Conservation (phyloP, 495 filamentous ascomycete species). For the Hypoxylon fragiforme region DNA sequence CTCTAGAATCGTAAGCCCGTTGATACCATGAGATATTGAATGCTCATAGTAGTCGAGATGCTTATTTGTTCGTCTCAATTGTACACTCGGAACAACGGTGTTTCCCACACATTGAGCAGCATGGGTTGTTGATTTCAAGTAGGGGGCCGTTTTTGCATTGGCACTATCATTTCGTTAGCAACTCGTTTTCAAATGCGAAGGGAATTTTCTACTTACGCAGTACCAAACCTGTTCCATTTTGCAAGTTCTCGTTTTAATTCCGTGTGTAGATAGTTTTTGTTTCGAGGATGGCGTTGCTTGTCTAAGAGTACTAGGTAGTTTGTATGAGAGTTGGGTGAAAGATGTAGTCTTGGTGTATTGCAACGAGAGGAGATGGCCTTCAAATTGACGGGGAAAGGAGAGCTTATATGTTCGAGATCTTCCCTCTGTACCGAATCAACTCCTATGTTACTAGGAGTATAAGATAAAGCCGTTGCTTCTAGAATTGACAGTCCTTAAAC, state of each 20-base stretch:
- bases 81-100: neutral
- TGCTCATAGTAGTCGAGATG: neutral
- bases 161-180: neutral
- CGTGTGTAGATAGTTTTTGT: neutral
- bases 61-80: neutral
- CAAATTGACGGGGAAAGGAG: too few relatives aligned
- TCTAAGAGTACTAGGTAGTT: neutral
- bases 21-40: too few relatives aligned
- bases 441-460: neutral
- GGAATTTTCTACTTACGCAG: conserved; percentile 3
- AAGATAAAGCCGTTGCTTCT: neutral
- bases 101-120: too few relatives aligned
- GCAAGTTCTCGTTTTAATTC: neutral
- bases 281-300: neutral
- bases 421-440: too few relatives aligned
- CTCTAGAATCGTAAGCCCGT: too few relatives aligned
- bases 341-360: too few relatives aligned
- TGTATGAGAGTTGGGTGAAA: too few relatives aligned
- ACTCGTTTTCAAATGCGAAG: too few relatives aligned
- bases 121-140: too few relatives aligned
- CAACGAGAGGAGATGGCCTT: too few relatives aligned
- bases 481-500: neutral
- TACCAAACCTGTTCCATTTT: neutral
- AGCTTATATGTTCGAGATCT: too few relatives aligned
- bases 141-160: neutral